phyloP scores from a whole-genome alignment of 306 rosid genomes.

The Ceratonia siliqua region DNA sequence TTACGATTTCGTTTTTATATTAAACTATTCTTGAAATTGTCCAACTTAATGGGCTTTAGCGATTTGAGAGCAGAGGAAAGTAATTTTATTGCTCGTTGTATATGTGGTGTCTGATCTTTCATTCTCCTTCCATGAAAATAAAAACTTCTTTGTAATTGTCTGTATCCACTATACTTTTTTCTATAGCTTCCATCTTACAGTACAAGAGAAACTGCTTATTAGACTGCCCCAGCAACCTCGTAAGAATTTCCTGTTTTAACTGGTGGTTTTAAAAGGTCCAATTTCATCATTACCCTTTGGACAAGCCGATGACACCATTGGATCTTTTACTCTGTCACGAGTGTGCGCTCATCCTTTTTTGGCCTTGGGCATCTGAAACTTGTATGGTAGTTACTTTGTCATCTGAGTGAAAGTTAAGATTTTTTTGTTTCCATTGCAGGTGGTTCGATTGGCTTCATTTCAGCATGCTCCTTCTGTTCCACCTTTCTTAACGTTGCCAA shows the following conservation, averaged over 20 bases:
- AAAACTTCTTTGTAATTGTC: background rate
- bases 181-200: background rate
- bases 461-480: constrained; percentile 99
- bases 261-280: background rate
- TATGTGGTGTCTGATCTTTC: constrained; percentile 19
- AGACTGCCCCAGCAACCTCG: background rate
- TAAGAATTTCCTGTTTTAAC: background rate
- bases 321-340: background rate
- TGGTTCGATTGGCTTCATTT: constrained; percentile 97
- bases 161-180: background rate
- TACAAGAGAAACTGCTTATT: background rate
- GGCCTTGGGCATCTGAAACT: background rate
- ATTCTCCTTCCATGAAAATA: constrained; percentile 17
- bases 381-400: constrained; percentile 14
- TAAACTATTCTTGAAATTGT: constrained; percentile 23
- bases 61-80: constrained; percentile 9
- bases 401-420: background rate
- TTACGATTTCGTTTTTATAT: constrained; percentile 26
- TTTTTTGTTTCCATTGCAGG: constrained; percentile 53
- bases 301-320: background rate
- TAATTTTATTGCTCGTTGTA: background rate
- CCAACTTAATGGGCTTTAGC: constrained; percentile 5
- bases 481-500: constrained; percentile 77
- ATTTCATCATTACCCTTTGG: background rate
- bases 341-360: background rate